Evolutionary conservation across 768 basidiomycete genomes (phyloP), one percentile per base, ranked within the genome.

Genomic region (Suillus subluteus): DNA sequence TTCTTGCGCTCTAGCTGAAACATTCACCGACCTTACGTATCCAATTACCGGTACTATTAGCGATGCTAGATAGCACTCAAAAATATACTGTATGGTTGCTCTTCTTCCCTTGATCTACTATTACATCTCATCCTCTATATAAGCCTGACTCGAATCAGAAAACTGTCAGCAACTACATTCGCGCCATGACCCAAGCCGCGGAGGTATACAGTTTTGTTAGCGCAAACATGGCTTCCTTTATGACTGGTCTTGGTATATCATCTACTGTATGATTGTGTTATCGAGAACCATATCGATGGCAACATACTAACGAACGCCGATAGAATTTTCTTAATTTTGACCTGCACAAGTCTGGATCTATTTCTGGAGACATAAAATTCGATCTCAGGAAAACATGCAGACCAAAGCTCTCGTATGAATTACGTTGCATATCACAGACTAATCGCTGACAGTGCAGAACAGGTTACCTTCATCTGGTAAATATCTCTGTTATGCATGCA

Each of bases 171-270:
- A 56, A 16, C 16, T 2, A n/a, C 11, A n/a, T 56, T n/a, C 11
- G n/a, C 11, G 12, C 6, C 38, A 59, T 59, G 58, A 18, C 35
- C 21, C 55, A 56, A 21, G 26, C 4, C 18, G 16, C 18, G 35
- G 2, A 2, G 9, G 0, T 32, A 12, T 41, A 41, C 23, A 41
- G 3, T 41, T 59, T 41, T 13, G 9, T 16, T 9, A 18, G 23
- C n/a, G 9, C 23, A 41, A 12, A 16, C 12, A 12, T 30, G 26
- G 40, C 40, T 43, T 18, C 26, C 40, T 9, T 61, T 40, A 61
- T 61, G 18, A 43, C 58, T 16, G 58, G 58, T 21, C 6, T 61
- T 21, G 58, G 58, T 61, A 61, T 61, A 61, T 61, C 58, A 30
- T 61, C 16, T 21, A 30, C n/a, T 61, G 58, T 61, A 18, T 26